Percentiles rank a stretch among this genome's conserved stretches.
These are phyloP conservation scores for Naumovozyma dairenensis DNA, from an alignment of 805 yeast species.

Conservation along the genomic window DNA sequence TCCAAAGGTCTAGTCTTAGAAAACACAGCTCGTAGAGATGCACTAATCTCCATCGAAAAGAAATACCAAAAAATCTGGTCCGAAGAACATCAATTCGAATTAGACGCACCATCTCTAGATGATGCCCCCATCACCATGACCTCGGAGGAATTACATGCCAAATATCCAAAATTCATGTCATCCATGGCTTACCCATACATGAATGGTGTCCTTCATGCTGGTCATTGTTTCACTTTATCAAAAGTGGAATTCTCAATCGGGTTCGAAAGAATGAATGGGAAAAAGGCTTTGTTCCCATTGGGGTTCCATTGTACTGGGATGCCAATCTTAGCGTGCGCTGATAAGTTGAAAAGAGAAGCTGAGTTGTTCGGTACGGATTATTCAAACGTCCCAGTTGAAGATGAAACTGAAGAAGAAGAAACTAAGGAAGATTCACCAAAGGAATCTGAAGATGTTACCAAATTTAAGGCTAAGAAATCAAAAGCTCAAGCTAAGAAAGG, in stretches of 20 bases:
- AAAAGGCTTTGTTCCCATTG: constrained; percentile 83
- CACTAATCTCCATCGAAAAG: constrained; percentile 78
- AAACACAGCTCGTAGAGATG: constrained; percentile 90
- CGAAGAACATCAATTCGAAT: constrained; percentile 75
- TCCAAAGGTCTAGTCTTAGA: constrained; percentile 30
- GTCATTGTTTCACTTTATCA: constrained; percentile 90
- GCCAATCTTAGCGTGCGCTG: constrained; percentile 96
- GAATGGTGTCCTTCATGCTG: constrained; percentile 98
- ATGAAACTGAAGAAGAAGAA: constrained; percentile 38
- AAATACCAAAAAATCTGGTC: constrained; percentile 83
- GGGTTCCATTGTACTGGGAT: constrained; percentile 99
- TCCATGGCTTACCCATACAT: constrained; percentile 98
- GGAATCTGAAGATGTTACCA: constrained; percentile 69
- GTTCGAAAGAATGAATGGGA: constrained; percentile 90
- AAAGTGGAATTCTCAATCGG: constrained; percentile 90
- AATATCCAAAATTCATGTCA: constrained; percentile 78
- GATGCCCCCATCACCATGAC: constrained; percentile 48
- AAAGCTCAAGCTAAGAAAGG: constrained; percentile 93
- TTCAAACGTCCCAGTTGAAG: constrained; percentile 53
- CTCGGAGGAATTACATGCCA: constrained; percentile 61
- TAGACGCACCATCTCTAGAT: constrained; percentile 73
- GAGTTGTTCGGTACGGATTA: constrained; percentile 84
- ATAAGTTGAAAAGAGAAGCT: constrained; percentile 84
- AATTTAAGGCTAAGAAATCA: constrained; percentile 85
- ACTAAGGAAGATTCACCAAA: constrained; percentile 25